These are phyloP conservation scores for Colletotrichum musicola DNA, from an alignment of 2,329 filamentous ascomycete genomes.

Conservation along the genomic window DNA sequence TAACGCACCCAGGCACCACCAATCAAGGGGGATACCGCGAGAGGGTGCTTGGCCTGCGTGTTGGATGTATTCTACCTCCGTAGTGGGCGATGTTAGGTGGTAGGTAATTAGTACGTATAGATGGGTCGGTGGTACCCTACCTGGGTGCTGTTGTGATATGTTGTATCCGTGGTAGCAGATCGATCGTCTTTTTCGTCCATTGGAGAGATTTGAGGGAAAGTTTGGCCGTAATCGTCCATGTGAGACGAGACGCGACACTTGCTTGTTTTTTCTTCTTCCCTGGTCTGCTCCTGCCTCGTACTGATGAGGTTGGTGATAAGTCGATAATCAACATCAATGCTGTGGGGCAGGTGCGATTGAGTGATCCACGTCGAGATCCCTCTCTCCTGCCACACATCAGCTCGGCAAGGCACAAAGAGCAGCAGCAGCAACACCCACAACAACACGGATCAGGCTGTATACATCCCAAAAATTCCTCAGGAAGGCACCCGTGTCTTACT, in stretches of 20 bases:
- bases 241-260: constrained; percentile 15
- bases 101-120: no score
- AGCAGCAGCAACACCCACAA: not conserved
- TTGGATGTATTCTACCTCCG: no score
- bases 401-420: constrained; percentile 2
- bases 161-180: constrained; percentile 10
- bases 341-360: no score
- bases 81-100: no score
- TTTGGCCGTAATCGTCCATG: not conserved
- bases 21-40: constrained; percentile 13
- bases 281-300: not conserved
- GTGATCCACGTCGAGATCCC: constrained; percentile 10
- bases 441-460: no score
- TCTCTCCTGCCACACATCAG: not conserved
- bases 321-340: not conserved
- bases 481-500: constrained; percentile 1
- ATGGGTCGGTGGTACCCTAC: no score
- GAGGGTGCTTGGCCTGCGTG: constrained; percentile 2
- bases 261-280: not conserved
- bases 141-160: not conserved
- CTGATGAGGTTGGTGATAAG: not conserved
- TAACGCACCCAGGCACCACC: not conserved
- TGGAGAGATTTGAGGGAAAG: constrained; percentile 19
- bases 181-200: constrained; percentile 1
- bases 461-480: not conserved